Percentiles rank a stretch among this genome's conserved stretches.
Conservation (phyloP, 23 red algal genomes). For the Gracilaria domingensis region DNA sequence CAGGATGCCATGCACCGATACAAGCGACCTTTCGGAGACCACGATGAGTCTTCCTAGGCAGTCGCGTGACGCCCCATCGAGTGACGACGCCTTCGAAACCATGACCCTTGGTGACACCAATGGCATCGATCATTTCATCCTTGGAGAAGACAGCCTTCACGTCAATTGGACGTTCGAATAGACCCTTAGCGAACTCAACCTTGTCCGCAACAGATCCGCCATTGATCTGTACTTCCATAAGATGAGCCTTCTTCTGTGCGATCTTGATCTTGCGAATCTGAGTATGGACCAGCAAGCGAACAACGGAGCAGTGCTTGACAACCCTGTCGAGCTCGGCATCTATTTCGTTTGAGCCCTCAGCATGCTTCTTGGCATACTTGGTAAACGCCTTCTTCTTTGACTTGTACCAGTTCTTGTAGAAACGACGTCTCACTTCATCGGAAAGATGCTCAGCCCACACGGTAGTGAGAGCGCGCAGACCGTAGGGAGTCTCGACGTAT, state of each 20-base stretch:
- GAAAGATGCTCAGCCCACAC: constrained; percentile 98
- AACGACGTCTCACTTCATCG: constrained; percentile 95
- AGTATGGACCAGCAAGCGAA: constrained; percentile 94
- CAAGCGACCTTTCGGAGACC: constrained; percentile 98
- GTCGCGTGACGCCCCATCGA: constrained; percentile 94
- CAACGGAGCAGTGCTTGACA: constrained; percentile 90
- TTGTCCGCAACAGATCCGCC: constrained; percentile 96
- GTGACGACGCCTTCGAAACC: constrained; percentile 98
- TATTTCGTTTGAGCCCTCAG: constrained; percentile 78
- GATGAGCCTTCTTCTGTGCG: constrained; percentile 97
- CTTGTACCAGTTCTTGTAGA: constrained; percentile 99
- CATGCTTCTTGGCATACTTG: constrained; percentile 94
- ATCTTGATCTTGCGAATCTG: constrained; percentile 95
- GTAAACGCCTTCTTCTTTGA: constrained; percentile 99
- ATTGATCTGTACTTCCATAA: constrained; percentile 99
- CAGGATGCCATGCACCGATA: constrained; percentile 99
- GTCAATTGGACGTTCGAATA: constrained; percentile 94
- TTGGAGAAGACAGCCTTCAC: constrained; percentile 90
- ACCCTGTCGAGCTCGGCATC: constrained; percentile 85
- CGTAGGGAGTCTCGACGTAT: constrained; percentile 97
- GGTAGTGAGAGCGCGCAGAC: constrained; percentile 92
- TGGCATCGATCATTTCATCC: constrained; percentile 98
- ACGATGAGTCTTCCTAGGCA: constrained; percentile 99
- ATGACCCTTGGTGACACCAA: constrained; percentile 97
- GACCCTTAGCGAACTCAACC: constrained; percentile 89